A percentile compares a stretch with the other conserved stretches of the same genome.
Evolutionary conservation across 805 yeast genomes (phyloP).

Genomic region (Ogataea wickerhamii): DNA sequence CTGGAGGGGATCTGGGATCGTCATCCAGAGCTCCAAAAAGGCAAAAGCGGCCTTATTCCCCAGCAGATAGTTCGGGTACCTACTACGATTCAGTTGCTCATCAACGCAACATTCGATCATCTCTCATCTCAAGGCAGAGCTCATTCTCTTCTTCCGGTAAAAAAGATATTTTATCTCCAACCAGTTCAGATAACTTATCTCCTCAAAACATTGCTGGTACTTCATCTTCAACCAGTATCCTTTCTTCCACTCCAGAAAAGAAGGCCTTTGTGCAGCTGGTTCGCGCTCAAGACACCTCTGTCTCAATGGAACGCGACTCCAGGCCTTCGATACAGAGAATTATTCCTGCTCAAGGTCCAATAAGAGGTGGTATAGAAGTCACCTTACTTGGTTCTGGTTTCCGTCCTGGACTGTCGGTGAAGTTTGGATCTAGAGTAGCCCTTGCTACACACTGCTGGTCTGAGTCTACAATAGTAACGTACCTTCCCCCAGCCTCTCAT

Average conservation of each 20-base stretch:
- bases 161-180: slow-evolving; percentile 30
- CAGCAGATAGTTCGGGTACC: slow-evolving; percentile 23
- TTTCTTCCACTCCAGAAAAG: slow-evolving; percentile 32
- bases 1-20: slow-evolving; percentile 10
- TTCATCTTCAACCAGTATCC: slow-evolving; percentile 31
- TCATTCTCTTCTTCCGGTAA: slow-evolving; percentile 22
- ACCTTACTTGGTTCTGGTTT: slow-evolving; percentile 87
- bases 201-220: slow-evolving; percentile 28
- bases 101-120: slow-evolving; percentile 17
- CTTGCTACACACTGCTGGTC: slow-evolving; percentile 95
- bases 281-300: slow-evolving; percentile 4
- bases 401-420: slow-evolving; percentile 75
- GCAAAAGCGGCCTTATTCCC: slow-evolving; percentile 33
- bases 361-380: slow-evolving; percentile 94
- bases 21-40: slow-evolving; percentile 23
- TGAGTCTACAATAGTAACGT: slow-evolving; percentile 87
- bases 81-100: slow-evolving; percentile 26
- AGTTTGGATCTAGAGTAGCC: slow-evolving; percentile 79
- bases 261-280: slow-evolving; percentile 9
- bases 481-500: slow-evolving; percentile 83
- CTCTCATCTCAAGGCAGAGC: slow-evolving; percentile 16
- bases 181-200: slow-evolving; percentile 31
- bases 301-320: slow-evolving; percentile 4
- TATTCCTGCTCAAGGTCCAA: slow-evolving; percentile 94
- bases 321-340: slow-evolving; percentile 73